These are phyloP conservation scores for Adansonia grandidieri DNA, from an alignment of 441 rosid species.

Conservation along the genomic window DNA sequence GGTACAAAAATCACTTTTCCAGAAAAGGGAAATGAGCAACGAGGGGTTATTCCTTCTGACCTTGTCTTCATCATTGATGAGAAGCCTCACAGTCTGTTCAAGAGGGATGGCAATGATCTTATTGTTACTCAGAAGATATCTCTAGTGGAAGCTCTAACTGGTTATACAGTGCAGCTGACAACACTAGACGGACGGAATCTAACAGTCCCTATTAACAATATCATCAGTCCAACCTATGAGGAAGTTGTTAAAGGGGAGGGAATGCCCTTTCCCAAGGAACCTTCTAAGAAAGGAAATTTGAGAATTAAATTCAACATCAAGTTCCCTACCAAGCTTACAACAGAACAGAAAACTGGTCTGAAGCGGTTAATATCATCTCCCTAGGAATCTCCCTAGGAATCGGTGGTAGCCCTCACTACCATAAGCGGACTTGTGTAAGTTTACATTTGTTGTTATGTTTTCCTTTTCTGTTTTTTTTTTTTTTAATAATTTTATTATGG, in stretches of 20 bases:
- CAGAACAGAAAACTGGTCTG: constrained; percentile 67
- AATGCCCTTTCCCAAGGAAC: constrained; percentile 79
- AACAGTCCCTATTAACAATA: constrained; percentile 45
- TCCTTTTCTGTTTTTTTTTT: not conserved
- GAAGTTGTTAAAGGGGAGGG: constrained; percentile 77
- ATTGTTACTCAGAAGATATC: constrained; percentile 54
- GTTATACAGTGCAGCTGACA: constrained; percentile 53
- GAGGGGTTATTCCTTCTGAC: constrained; percentile 64
- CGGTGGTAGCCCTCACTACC: constrained; percentile 21
- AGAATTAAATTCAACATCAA: constrained; percentile 68
- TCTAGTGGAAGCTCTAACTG: constrained; percentile 73
- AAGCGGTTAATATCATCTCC: constrained; percentile 55
- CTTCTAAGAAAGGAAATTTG: constrained; percentile 65
- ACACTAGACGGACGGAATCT: constrained; percentile 64
- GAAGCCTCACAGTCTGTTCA: constrained; percentile 70
- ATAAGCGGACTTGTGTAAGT: constrained; percentile 36
- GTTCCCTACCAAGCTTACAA: constrained; percentile 63
- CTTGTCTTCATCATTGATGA: constrained; percentile 71
- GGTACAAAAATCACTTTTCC: constrained; percentile 75
- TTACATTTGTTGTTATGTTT: constrained; percentile 32
- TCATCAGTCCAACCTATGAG: constrained; percentile 67
- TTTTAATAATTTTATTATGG: not conserved
- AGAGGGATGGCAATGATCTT: constrained; percentile 79
- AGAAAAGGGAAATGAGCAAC: constrained; percentile 68
- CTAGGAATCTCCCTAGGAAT: constrained; percentile 32